Conservation (phyloP, 768 basidiomycete species). For the Lactifluus volemus region DNA sequence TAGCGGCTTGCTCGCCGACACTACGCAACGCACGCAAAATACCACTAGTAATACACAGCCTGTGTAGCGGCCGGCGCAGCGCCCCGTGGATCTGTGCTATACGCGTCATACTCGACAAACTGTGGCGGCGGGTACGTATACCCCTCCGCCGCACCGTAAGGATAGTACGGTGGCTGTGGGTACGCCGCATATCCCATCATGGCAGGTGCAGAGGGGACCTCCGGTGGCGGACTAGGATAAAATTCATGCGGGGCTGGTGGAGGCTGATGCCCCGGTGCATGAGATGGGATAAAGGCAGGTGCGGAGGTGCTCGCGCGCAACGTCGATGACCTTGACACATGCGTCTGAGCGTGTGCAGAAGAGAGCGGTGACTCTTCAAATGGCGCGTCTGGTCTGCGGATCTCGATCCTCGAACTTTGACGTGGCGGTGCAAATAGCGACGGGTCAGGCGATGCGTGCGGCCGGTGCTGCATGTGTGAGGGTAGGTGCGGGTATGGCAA, state of each 20-base stretch:
- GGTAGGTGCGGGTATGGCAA: constrained; percentile 61
- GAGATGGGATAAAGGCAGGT: constrained; percentile 9
- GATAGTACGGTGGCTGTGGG: constrained; percentile 13
- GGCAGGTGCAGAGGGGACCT: constrained; percentile 24
- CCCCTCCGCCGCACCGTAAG: constrained; percentile 6
- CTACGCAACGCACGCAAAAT: too few relatives aligned
- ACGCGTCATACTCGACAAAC: constrained; percentile 14
- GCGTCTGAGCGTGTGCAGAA: background rate
- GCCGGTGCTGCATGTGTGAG: constrained; percentile 33
- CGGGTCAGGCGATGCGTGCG: constrained; percentile 51
- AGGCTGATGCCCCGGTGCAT: background rate
- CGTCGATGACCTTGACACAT: constrained; percentile 24
- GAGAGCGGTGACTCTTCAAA: background rate
- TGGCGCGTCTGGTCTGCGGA: constrained; percentile 47
- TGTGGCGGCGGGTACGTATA: constrained; percentile 8
- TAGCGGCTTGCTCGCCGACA: too few relatives aligned
- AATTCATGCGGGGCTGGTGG: constrained; percentile 22
- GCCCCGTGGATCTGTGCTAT: constrained; percentile 1
- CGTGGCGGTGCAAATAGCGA: constrained; percentile 72
- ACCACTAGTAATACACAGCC: constrained; percentile 13
- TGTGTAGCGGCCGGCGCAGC: background rate
- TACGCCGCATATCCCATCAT: constrained; percentile 55
- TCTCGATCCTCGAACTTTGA: constrained; percentile 63
- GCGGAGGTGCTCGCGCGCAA: constrained; percentile 30
- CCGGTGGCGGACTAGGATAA: constrained; percentile 20